Conservation (phyloP, 1,284 basidiomycete species). For the Schizophyllum commune region DNA sequence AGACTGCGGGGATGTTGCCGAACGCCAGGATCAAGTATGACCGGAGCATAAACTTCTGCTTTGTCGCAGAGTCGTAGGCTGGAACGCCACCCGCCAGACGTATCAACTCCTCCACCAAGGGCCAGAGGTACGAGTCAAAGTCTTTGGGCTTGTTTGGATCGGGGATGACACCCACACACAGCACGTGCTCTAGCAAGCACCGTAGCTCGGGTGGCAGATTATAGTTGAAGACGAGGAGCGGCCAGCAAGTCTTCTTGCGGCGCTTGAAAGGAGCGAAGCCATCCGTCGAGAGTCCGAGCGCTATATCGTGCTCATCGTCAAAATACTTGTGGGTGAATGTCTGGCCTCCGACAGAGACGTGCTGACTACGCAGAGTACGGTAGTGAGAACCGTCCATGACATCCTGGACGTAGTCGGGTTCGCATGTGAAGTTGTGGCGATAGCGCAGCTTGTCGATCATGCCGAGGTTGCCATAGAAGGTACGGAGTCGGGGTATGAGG, state of each 20-base stretch:
- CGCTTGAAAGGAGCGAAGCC: constrained; percentile 8
- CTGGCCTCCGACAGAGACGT: constrained; percentile 15
- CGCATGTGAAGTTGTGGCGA: constrained; percentile 5
- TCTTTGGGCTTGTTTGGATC: constrained; percentile 27
- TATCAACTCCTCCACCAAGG: constrained; percentile 23
- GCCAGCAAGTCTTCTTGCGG: constrained; percentile 17
- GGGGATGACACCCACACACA: constrained; percentile 26
- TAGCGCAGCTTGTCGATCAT: constrained; percentile 14
- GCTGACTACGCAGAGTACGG: constrained; percentile 7
- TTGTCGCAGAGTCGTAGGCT: constrained; percentile 18
- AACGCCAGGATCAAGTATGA: constrained; percentile 25
- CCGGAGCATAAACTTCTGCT: constrained; percentile 17
- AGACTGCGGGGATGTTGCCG: constrained; percentile 30
- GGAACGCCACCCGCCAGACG: constrained; percentile 21
- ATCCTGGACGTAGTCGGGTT: constrained; percentile 29
- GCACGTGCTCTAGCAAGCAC: constrained; percentile 21
- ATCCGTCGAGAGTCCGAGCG: constrained; percentile 7
- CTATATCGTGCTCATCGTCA: constrained; percentile 6
- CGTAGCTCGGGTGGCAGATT: constrained; percentile 20
- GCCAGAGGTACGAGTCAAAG: constrained; percentile 28
- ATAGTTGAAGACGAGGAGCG: constrained; percentile 25
- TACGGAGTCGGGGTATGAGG: constrained; percentile 22
- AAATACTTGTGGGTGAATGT: constrained; percentile 10
- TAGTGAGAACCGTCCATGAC: constrained; percentile 26
- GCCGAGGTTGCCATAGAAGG: constrained; percentile 13